Percentiles rank a stretch among this genome's conserved stretches.
These are phyloP conservation scores for Hypomontagnella submonticulosa DNA, from an alignment of 495 filamentous ascomycete genomes.

Conservation along the genomic window DNA sequence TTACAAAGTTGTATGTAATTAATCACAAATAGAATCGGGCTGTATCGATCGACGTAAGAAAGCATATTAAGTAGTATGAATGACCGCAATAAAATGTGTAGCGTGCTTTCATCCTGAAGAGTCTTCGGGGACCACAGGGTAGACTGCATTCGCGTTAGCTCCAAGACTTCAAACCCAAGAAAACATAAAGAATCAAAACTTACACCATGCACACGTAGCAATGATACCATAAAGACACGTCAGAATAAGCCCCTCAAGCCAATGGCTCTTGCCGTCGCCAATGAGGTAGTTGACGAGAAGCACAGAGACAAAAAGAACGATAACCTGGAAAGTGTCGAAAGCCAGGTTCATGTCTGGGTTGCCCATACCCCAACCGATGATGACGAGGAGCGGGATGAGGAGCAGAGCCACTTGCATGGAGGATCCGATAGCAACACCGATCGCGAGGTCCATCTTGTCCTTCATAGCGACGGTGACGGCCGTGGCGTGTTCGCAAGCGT, in stretches of 20 bases:
- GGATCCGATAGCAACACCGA: constrained; percentile 85
- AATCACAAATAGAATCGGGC: not conserved
- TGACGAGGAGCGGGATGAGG: constrained; percentile 78
- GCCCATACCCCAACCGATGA: constrained; percentile 85
- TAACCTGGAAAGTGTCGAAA: constrained; percentile 86
- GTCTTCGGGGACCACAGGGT: constrained; percentile 26
- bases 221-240: constrained; percentile 81
- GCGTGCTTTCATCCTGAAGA: constrained; percentile 6
- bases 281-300: constrained; percentile 88
- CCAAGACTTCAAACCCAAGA: too few species aligned
- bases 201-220: constrained; percentile 66
- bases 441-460: constrained; percentile 91
- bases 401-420: constrained; percentile 89
- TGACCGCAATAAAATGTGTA: not conserved
- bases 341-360: constrained; percentile 74
- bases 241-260: constrained; percentile 80
- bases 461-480: constrained; percentile 87
- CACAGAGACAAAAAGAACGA: constrained; percentile 80
- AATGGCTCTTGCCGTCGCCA: constrained; percentile 69
- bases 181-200: constrained; percentile 37
- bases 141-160: constrained; percentile 26
- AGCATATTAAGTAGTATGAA: not conserved
- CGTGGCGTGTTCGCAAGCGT: constrained; percentile 88
- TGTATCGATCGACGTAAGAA: not conserved
- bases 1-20: not conserved